Base-by-base conservation (phyloP, 371 early-diverging fungal genomes). In the Zychaea mexicana region DNA sequence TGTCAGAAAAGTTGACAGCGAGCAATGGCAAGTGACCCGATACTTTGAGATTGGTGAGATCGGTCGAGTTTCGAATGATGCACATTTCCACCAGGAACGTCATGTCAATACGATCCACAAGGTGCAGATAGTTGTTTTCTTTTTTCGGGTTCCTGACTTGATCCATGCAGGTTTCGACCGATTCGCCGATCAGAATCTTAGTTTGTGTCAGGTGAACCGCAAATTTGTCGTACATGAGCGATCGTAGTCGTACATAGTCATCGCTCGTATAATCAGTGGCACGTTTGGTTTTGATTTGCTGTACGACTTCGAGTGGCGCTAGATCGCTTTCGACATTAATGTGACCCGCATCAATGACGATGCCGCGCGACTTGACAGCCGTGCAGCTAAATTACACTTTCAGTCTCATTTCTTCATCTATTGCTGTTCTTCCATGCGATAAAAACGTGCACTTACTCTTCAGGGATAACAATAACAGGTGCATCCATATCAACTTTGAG, bases 401-500 rank as follows among this genome's bases (percentile, higher is more conserved):
- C 5, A 26, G 26, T 19, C 27, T 24, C 15, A 39, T 26, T 22
- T 26, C 15, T 24, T 17, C 6, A 38, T 57, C 3, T 17, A 30
- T 9, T 21, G 13, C 7, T 5, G 26, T 31, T 26, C 19, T 13
- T 32, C 2, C n/a, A 39, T n/a, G 17, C 17, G 22, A 19, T 10
- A 27, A 42, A 15, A 15, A 0, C 13, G 12, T 33, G 15, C 1
- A 56, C 71, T 21, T 76, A 90, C 89, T 88, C 87, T 72, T 94
- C 92, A 0, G 98, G 98, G 32, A 99, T 78, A n/a, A 98, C 88
- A 72, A 99, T 88, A 39, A 98, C 92, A 1, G 99, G 99, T 5
- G 99, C 99, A 66, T 96, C 95, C 79, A 97, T 88, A 69, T 98
- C 96, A n/a, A 99, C 85, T 39, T 89, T 88, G 17, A 98, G 74